Percentiles rank a stretch among this genome's conserved stretches.
phyloP scores from a whole-genome alignment of 257 asterid species.

The Henckelia pumila region DNA sequence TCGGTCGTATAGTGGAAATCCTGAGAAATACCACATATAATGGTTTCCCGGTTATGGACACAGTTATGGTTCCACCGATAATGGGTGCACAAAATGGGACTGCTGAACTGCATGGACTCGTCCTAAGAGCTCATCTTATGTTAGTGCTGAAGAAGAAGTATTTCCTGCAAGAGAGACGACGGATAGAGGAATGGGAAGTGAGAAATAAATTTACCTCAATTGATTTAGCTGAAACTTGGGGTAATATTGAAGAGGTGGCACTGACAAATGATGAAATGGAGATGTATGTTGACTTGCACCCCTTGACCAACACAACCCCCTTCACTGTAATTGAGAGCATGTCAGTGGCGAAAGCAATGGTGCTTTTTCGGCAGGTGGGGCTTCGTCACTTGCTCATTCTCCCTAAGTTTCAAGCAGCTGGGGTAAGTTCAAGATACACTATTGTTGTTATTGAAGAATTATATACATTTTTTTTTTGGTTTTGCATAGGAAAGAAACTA shows the following conservation, averaged over 20 bases:
- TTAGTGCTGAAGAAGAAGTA: constrained; percentile 72
- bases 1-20: constrained; percentile 65
- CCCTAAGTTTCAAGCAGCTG: constrained; percentile 73
- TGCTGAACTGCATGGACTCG: constrained; percentile 51
- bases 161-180: constrained; percentile 65
- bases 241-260: constrained; percentile 58
- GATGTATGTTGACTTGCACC: constrained; percentile 80
- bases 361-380: constrained; percentile 78
- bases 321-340: constrained; percentile 66
- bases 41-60: constrained; percentile 77
- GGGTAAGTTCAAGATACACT: constrained; percentile 48
- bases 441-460: neutral
- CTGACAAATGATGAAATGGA: constrained; percentile 71
- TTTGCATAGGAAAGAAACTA: too few species aligned
- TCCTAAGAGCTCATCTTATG: constrained; percentile 73
- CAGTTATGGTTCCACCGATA: constrained; percentile 10
- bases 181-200: constrained; percentile 82
- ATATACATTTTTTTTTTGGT: too few species aligned
- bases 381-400: constrained; percentile 84
- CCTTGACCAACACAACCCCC: constrained; percentile 73
- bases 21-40: constrained; percentile 74
- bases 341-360: constrained; percentile 87
- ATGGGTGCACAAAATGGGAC: neutral
- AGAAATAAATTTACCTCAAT: constrained; percentile 64
- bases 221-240: constrained; percentile 70